A percentile compares a stretch with the other conserved stretches of the same genome.
Evolutionary conservation across 345 rosid genomes (phyloP).

Genomic region (Gossypium anomalum): DNA sequence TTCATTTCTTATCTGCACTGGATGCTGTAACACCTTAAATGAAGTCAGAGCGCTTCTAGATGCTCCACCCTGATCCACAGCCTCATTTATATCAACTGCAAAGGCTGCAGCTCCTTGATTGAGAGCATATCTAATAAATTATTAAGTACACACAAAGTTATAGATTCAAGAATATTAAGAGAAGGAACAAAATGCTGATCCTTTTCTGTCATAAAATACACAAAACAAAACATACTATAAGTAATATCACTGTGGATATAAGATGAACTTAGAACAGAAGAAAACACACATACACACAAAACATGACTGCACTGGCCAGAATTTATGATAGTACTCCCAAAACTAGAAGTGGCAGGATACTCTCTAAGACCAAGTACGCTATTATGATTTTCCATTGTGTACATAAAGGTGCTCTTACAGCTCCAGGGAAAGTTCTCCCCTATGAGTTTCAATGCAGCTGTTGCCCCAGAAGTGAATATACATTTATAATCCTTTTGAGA

Average conservation of each 20-base stretch:
- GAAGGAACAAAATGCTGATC: not conserved
- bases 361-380: slow-evolving; percentile 98
- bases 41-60: slow-evolving; percentile 25
- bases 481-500: slow-evolving; percentile 77
- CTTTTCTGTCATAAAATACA: not conserved
- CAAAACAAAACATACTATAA: not conserved
- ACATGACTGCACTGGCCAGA: not conserved
- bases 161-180: slow-evolving; percentile 5
- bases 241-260: not conserved
- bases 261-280: not conserved
- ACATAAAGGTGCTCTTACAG: slow-evolving; percentile 55
- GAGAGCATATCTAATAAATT: slow-evolving; percentile 59
- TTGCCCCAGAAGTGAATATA: slow-evolving; percentile 94
- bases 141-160: slow-evolving; percentile 27
- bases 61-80: slow-evolving; percentile 21
- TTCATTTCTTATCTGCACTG: slow-evolving; percentile 53
- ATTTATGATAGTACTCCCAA: not conserved
- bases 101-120: slow-evolving; percentile 70
- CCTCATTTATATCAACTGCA: slow-evolving; percentile 72
- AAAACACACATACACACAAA: not conserved
- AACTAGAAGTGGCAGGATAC: slow-evolving; percentile 46
- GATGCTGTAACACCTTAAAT: slow-evolving; percentile 44
- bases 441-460: slow-evolving; percentile 82
- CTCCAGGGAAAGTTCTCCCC: slow-evolving; percentile 98
- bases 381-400: slow-evolving; percentile 92